Evolutionary conservation across 176 grass and related monocot species (phyloP), one percentile per base, ranked within the genome.

Genomic region (barley (Hordeum vulgare)): DNA sequence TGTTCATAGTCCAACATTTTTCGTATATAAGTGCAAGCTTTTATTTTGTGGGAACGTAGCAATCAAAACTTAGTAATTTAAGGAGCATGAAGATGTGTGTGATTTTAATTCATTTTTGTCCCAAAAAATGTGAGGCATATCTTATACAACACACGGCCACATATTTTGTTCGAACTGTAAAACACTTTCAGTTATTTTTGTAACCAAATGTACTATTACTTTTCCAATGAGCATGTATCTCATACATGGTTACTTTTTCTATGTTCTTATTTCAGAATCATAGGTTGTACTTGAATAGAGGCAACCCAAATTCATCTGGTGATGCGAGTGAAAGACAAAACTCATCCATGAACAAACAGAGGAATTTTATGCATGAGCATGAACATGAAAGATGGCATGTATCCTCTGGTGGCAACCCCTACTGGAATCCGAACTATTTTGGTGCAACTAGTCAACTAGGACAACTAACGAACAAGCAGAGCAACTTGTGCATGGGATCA

Each of bases 261-360:
- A 26, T 85, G 14, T 74, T 80, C 0, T 88, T 64, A 39, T 81
- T 91, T 83, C 88, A 97, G 90, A 94, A 94, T 25, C 91, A 97
- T n/a, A 47, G 90, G 5, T 20, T 90, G 1, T 91, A 91, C 61
- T 13, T 93, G 17, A 93, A 86, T 77, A 89, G 85, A 25, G 7
- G 79, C 31, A 78, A 44, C 3, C 9, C 40, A 29, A 26, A 78
- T 68, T n/a, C 53, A 44, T 54, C 61, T 47, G 33, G 31, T 11
- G 51, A 66, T 13, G 33, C 60, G 78, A 59, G 57, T 9, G 45
- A 61, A 80, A 66, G 70, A n/a, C 71, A 68, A 71, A 84, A 47
- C 41, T 20, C 34, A 4, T 37, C 63, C 49, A 71, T 71, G 10
- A 77, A 42, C 35, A 67, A 74, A 34, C 61, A 39, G 5, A 66